These are phyloP conservation scores for Solanum appendiculatum DNA, from an alignment of 257 asterid genomes.

Conservation along the genomic window DNA sequence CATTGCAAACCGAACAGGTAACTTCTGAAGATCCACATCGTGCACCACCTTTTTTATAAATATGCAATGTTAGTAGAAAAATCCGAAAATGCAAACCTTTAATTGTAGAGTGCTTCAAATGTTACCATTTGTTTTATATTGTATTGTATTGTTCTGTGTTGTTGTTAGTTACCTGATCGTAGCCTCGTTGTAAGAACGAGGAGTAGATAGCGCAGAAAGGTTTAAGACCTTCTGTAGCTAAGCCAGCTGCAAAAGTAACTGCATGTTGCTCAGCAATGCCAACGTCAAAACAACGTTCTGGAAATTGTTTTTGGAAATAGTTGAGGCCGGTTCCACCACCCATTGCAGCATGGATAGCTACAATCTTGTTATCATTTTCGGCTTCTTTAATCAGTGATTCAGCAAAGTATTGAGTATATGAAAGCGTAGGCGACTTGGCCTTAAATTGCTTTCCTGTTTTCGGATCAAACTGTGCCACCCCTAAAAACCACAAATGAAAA, in stretches of 20 bases:
- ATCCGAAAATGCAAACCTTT: neutral
- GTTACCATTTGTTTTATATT: neutral
- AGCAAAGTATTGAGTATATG: constrained; percentile 71
- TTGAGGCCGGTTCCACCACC: constrained; percentile 85
- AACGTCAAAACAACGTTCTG: constrained; percentile 63
- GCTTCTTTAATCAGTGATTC: constrained; percentile 77
- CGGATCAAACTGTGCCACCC: constrained; percentile 75
- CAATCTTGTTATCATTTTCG: constrained; percentile 42
- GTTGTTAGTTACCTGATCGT: constrained; percentile 46
- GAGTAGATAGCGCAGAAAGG: constrained; percentile 83
- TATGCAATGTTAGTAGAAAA: neutral
- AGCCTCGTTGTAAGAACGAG: constrained; percentile 69
- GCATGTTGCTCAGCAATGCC: constrained; percentile 93
- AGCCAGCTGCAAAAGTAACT: constrained; percentile 78
- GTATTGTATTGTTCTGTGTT: neutral
- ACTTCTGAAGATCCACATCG: constrained; percentile 73
- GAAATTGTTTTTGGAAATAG: constrained; percentile 55
- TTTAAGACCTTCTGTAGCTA: constrained; percentile 75
- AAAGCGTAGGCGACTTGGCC: constrained; percentile 38
- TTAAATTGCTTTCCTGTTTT: constrained; percentile 60
- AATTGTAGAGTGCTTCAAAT: neutral
- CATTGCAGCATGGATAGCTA: constrained; percentile 83
- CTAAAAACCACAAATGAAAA: constrained; percentile 14
- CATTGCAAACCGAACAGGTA: constrained; percentile 82
- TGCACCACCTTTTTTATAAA: constrained; percentile 50